Conservation (phyloP, 805 yeast genomes). For the Scheffersomyces coipomensis region DNA sequence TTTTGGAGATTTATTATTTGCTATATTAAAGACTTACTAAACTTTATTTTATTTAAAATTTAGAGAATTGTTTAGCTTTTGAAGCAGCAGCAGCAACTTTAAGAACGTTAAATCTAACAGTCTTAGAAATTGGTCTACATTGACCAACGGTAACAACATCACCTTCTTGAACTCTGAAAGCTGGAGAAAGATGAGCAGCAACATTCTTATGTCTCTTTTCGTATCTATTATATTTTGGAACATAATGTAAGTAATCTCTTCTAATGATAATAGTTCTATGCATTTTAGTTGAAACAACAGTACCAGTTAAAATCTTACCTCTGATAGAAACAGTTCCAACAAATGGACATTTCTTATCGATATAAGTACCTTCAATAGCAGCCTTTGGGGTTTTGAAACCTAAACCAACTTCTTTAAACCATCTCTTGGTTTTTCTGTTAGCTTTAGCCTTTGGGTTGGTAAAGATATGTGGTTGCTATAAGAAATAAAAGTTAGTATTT, state of each 20-base stretch:
- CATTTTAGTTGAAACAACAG: slow-evolving; percentile 99
- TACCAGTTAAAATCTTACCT: slow-evolving; percentile 99
- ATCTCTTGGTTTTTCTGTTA: slow-evolving; percentile 98
- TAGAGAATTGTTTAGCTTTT: slow-evolving; percentile 92
- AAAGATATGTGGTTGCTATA: slow-evolving; percentile 99
- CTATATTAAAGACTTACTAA: slow-evolving; percentile 7
- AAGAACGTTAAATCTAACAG: slow-evolving; percentile 99
- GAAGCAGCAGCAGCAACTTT: slow-evolving; percentile 89
- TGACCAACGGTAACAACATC: slow-evolving; percentile 99
- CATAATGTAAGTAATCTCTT: slow-evolving; percentile 99
- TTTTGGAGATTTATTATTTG: too few relatives aligned
- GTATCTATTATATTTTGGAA: slow-evolving; percentile 99
- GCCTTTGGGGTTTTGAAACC: slow-evolving; percentile 99
- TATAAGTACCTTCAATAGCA: slow-evolving; percentile 98
- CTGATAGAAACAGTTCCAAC: slow-evolving; percentile 96
- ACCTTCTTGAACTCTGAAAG: slow-evolving; percentile 99
- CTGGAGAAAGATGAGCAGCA: slow-evolving; percentile 99
- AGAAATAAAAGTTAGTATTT: slow-evolving; percentile 2
- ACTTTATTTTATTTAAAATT: slow-evolving; percentile 63
- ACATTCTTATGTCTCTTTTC: slow-evolving; percentile 99
- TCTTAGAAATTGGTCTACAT: slow-evolving; percentile 99
- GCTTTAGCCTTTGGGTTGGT: slow-evolving; percentile 99
- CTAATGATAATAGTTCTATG: slow-evolving; percentile 99
- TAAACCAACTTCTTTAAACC: slow-evolving; percentile 99
- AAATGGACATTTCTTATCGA: slow-evolving; percentile 99